These are phyloP conservation scores for Chlorella variabilis DNA, from an alignment of 163 green algal genomes.

Conservation along the genomic window DNA sequence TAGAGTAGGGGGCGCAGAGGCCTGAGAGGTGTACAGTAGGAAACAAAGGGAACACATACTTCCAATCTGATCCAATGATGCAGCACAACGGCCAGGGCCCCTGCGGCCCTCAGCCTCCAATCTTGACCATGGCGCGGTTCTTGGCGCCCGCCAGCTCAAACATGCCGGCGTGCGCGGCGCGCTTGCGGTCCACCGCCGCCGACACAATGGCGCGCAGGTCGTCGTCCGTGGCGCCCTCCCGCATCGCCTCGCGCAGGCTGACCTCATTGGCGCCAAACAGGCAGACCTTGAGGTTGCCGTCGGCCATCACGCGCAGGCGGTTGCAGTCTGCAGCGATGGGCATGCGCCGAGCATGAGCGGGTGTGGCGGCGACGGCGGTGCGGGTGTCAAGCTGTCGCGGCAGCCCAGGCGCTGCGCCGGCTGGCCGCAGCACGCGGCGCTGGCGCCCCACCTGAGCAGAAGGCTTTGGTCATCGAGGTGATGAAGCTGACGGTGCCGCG, in stretches of 20 bases:
- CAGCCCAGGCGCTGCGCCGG: too few species aligned
- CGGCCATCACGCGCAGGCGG: conserved; percentile 93
- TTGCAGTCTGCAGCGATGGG: conserved; percentile 80
- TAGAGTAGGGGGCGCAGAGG: too few species aligned
- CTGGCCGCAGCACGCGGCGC: too few species aligned
- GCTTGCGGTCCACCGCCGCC: conserved; percentile 91
- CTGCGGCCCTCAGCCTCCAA: conserved; percentile 78
- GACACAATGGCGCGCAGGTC: conserved; percentile 86
- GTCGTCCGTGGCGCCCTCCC: conserved; percentile 82
- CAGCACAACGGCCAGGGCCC: too few species aligned
- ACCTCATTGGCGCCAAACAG: conserved; percentile 95
- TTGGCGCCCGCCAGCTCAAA: conserved; percentile 80
- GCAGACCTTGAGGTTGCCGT: conserved; percentile 99
- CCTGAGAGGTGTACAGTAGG: too few species aligned
- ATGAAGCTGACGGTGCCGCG: conserved; percentile 95
- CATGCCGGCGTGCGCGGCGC: conserved; percentile 95
- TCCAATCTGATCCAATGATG: too few species aligned
- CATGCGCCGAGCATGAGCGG: too few species aligned
- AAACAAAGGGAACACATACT: too few species aligned
- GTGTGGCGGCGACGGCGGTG: too few species aligned
- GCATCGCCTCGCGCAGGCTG: conserved; percentile 92
- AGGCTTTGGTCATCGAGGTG: conserved; percentile 96
- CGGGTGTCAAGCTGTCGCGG: too few species aligned
- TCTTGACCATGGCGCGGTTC: conserved; percentile 98
- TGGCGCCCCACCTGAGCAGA: conserved; percentile 80